Base-by-base conservation (phyloP, 805 yeast species). In the Kregervanrija fluxuum region DNA sequence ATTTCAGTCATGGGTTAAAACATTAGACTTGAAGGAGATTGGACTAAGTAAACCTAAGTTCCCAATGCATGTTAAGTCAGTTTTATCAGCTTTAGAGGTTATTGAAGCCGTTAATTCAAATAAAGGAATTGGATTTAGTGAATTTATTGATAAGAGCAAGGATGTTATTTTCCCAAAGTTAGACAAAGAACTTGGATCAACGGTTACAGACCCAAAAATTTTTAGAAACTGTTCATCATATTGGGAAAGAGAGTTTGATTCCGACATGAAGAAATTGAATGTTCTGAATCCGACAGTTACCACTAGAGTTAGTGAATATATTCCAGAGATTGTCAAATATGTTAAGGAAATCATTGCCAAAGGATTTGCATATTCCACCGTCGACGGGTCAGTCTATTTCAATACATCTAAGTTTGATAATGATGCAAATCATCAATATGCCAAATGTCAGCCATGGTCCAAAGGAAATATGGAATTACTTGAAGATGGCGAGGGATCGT, bases 371-470 rank as follows among this genome's bases (percentile, higher is more conserved):
- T 90, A 90, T 59, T 68, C 79, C 4, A 80, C 96, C 2, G 66
- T 64, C 5, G 96, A 90, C 59, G 98, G 97, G 0, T 85, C 95
- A 9, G 99, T 93, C n/a, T 93, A 93, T 65, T 93, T 93, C 62
- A 95, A 93, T 66, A 90, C 97, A 11, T 75, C 69, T 8, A 76
- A 79, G 41, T 93, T 91, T 61, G 98, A 93, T 55, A 67, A 67
- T 33, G 70, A 73, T 43, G 77, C 79, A 8, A 66, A 74, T 38
- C 99, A 93, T 61, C 82, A 75, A 47, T 93, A 93, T 63, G 98
- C 98, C 34, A 93, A 93, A 65, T 78, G 90, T 57, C 98, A 93
- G 68, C 99, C 99, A 14, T 91, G 98, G 98, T 93, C 90, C 60
- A 87, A 88, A 66, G 95, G 96, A 42, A 81, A 89, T 54, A 65